Base-by-base conservation (phyloP, 352 stramenopile genomes). In the Pythium periplocum region DNA sequence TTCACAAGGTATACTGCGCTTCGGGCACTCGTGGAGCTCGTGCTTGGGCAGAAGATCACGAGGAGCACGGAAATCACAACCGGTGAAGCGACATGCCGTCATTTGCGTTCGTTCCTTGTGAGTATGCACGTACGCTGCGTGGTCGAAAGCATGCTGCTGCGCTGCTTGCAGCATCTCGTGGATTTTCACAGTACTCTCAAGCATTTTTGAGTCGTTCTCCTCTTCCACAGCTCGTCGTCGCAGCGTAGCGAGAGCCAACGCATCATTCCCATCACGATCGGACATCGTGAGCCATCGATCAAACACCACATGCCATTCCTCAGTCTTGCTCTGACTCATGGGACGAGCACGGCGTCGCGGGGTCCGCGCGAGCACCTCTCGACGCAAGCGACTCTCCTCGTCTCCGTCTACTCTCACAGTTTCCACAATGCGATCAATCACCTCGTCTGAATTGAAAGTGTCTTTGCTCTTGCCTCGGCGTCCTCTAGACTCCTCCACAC, bases 241-340 rank as follows among this genome's bases (percentile, higher is more conserved):
- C 9, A 55, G 17, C 26, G 75, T 45, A 1, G 76, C 72, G 42
- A 73, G 69, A 2, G 61, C 41, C 4, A 83, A 41, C 1, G 67
- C 71, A 45, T 72, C 64, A 30, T 70, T 73, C 0, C 62, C 68
- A 12, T 46, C 55, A 30, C 57, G 35, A 46, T 87, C 76, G 37
- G 62, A 51, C 11, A 55, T 57, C 5, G 45, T 10, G 7, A 89
- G 60, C 10, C 69, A 64, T n/a, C 58, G 54, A 17, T 82, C 38
- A 51, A 89, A 89, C 0, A 44, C 12, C 40, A 73, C 61, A 49
- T 90, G 82, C 82, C 82, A 93, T 56, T 89, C 69, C 36, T 66
- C 43, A 0, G 41, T 43, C 7, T 56, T 54, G 3, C 53, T 53
- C 30, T 55, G 57, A 31, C 59, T 48, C 0, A 45, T 45, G 17